These are phyloP conservation scores for Hansenula lynferdii DNA, from an alignment of 1,139 yeast species.

Conservation along the genomic window DNA sequence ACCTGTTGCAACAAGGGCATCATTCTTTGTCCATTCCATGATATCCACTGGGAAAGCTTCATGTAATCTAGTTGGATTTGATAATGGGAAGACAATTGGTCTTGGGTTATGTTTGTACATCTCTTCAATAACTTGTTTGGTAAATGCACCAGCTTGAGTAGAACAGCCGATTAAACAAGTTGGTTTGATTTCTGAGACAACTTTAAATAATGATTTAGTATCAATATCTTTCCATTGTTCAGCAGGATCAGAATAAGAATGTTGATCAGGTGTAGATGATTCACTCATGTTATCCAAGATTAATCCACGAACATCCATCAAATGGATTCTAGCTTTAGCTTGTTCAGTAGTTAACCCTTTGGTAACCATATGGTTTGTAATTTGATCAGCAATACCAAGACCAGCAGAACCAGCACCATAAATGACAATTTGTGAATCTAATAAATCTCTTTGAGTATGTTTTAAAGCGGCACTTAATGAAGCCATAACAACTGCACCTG, in stretches of 20 bases:
- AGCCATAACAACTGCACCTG: constrained; percentile 97
- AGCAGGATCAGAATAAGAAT: constrained; percentile 67
- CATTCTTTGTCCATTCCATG: constrained; percentile 86
- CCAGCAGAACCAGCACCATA: constrained; percentile 99
- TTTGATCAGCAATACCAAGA: constrained; percentile 91
- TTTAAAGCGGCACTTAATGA: constrained; percentile 86
- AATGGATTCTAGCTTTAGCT: constrained; percentile 67
- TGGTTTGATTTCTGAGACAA: constrained; percentile 73
- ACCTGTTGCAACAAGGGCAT: constrained; percentile 93
- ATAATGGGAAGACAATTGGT: constrained; percentile 93
- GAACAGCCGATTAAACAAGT: constrained; percentile 93
- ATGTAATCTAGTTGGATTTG: constrained; percentile 95
- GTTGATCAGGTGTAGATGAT: constrained; percentile 59
- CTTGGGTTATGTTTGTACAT: constrained; percentile 85
- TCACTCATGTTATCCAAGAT: constrained; percentile 54
- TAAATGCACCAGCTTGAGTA: constrained; percentile 95
- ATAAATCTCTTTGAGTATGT: constrained; percentile 60
- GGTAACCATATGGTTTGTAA: constrained; percentile 78
- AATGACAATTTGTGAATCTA: constrained; percentile 65
- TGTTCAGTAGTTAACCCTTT: constrained; percentile 73
- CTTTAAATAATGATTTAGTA: constrained; percentile 61
- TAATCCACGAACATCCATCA: constrained; percentile 84
- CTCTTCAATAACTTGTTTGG: constrained; percentile 76
- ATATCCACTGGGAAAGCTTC: constrained; percentile 92
- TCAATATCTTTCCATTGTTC: constrained; percentile 69